Conservation (phyloP, 306 rosid genomes). For the Oxytropis ochrocephala region DNA sequence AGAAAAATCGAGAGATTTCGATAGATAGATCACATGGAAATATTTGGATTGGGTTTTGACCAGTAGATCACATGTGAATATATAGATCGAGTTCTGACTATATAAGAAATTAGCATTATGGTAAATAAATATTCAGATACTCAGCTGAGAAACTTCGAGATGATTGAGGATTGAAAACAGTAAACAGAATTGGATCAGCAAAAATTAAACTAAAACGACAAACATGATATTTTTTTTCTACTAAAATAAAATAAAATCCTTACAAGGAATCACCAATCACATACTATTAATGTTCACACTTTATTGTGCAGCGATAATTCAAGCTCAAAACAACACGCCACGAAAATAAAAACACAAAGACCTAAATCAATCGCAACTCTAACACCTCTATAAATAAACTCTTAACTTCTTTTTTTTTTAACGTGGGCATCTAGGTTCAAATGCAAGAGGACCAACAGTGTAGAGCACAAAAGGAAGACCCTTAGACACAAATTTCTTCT, state of each 20-base stretch:
- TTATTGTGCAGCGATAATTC: slow-evolving; percentile 14
- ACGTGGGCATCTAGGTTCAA: slow-evolving; percentile 55
- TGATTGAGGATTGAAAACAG: not conserved
- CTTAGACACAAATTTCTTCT: slow-evolving; percentile 31
- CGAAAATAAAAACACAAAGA: not conserved
- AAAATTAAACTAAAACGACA: not conserved
- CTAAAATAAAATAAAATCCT: not conserved
- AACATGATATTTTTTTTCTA: not conserved
- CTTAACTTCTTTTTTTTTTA: not conserved
- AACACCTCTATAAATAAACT: not conserved
- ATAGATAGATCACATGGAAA: no score
- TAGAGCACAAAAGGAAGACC: slow-evolving; percentile 51
- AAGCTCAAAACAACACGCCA: not conserved
- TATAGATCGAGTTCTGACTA: no score
- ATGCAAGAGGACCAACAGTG: slow-evolving; percentile 73
- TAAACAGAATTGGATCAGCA: not conserved
- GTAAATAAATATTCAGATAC: no score
- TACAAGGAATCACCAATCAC: not conserved
- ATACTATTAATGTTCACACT: not conserved
- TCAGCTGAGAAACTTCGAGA: not conserved
- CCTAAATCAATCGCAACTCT: not conserved
- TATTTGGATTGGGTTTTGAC: no score
- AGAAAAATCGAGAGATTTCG: no score
- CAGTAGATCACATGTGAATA: no score
- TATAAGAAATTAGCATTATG: no score